Percentiles rank a stretch among this genome's conserved stretches.
Evolutionary conservation across 2,329 filamentous ascomycete species (phyloP).

Genomic region (Macroventuria anomochaeta): DNA sequence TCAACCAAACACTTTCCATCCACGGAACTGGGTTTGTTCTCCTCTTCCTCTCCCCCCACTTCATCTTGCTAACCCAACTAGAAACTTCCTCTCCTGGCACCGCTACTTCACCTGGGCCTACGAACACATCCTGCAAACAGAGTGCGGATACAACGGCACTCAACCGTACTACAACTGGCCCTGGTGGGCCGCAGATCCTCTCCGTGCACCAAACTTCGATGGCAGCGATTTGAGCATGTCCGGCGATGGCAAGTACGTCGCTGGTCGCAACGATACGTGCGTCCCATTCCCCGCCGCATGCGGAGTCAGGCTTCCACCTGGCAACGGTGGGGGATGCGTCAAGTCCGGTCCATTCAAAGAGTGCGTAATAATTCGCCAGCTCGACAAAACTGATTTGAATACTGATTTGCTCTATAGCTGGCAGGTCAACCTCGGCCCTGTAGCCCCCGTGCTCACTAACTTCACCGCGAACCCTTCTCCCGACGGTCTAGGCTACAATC

Average conservation of each 20-base stretch:
- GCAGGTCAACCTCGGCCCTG: constrained; percentile 56
- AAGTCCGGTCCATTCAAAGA: neutral
- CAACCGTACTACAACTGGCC: constrained; percentile 62
- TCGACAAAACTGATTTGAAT: neutral
- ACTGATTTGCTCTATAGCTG: constrained; percentile 21
- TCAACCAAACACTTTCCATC: constrained; percentile 38
- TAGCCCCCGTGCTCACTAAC: constrained; percentile 43
- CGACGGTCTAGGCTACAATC: constrained; percentile 40
- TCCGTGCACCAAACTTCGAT: constrained; percentile 61
- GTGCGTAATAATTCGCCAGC: neutral
- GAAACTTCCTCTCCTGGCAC: constrained; percentile 48
- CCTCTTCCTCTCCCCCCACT: neutral
- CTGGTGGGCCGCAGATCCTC: constrained; percentile 52
- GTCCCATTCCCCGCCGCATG: constrained; percentile 24
- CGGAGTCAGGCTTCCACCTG: constrained; percentile 48
- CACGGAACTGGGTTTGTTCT: constrained; percentile 32
- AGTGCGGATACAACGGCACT: constrained; percentile 52
- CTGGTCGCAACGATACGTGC: constrained; percentile 35
- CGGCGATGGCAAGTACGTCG: constrained; percentile 53
- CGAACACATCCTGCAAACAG: constrained; percentile 49
- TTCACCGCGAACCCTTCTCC: constrained; percentile 36
- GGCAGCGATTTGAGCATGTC: constrained; percentile 57
- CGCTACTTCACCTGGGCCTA: constrained; percentile 52
- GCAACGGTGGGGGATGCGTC: neutral
- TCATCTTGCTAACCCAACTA: neutral